Conservation (phyloP, 169 alveolate genomes). For the Plasmodium relictum region DNA sequence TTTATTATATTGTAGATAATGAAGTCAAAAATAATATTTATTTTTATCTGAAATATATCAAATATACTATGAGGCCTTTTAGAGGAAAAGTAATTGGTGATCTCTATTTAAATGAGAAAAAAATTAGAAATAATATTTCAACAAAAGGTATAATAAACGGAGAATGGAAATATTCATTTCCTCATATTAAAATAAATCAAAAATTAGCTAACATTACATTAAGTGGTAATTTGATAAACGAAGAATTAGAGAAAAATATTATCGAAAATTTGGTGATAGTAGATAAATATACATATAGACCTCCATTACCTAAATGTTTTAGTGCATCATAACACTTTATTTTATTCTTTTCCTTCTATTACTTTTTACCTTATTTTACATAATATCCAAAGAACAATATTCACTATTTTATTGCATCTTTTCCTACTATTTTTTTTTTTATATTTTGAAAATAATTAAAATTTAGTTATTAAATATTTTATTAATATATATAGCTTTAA, state of each 20-base stretch:
- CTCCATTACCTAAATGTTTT: conserved; percentile 56
- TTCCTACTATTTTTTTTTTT: background rate
- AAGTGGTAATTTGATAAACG: background rate
- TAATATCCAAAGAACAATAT: background rate
- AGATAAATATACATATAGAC: conserved; percentile 31
- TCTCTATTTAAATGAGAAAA: conserved; percentile 78
- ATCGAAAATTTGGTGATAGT: conserved; percentile 25
- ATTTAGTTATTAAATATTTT: too few relatives aligned
- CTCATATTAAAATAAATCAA: conserved; percentile 55
- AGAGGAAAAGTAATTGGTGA: conserved; percentile 83
- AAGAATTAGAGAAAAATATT: background rate
- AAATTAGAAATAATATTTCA: conserved; percentile 77
- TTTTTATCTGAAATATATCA: conserved; percentile 13
- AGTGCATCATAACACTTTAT: too few relatives aligned
- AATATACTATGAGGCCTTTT: conserved; percentile 81
- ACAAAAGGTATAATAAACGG: conserved; percentile 86
- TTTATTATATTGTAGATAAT: conserved; percentile 61
- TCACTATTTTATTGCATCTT: background rate
- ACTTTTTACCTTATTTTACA: too few relatives aligned
- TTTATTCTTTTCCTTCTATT: background rate
- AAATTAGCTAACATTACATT: conserved; percentile 20
- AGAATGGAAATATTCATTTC: conserved; percentile 83
- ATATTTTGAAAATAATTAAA: background rate
- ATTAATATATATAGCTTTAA: too few relatives aligned
- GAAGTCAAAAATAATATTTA: conserved; percentile 48